Evolutionary conservation across 108 stramenopile genomes (phyloP).

Genomic region (Discostella stelligeroides): DNA sequence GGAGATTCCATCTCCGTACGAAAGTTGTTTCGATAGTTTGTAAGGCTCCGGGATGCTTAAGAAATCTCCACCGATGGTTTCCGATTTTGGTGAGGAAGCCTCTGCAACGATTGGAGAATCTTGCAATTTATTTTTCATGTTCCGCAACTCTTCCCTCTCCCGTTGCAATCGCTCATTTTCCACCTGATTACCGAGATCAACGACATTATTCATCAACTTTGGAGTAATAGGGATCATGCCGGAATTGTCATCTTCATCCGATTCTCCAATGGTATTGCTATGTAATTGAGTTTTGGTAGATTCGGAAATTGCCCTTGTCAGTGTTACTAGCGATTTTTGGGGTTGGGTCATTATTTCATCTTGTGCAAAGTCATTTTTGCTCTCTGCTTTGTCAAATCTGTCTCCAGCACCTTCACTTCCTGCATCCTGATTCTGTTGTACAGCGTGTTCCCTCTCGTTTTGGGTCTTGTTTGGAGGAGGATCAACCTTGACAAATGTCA

Average conservation of each 20-base stretch:
- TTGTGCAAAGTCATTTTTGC: not conserved
- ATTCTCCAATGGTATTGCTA: not conserved
- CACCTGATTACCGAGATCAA: conserved; percentile 1
- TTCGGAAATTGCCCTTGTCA: not conserved
- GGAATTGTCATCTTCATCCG: conserved; percentile 7
- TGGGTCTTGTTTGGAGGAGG: not conserved
- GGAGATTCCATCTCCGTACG: conserved; percentile 47
- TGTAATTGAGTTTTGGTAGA: conserved; percentile 2
- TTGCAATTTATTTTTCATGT: not conserved
- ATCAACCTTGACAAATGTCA: conserved; percentile 15
- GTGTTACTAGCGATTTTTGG: not conserved
- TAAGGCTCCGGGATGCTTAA: not conserved
- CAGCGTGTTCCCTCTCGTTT: not conserved
- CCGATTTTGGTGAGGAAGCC: not conserved
- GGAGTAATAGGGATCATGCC: not conserved
- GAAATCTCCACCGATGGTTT: not conserved
- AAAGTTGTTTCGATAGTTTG: not conserved
- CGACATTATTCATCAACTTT: not conserved
- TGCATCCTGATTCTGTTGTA: not conserved
- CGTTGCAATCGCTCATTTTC: not conserved
- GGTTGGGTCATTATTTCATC: conserved; percentile 14
- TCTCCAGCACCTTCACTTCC: conserved; percentile 1
- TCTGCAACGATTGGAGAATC: not conserved
- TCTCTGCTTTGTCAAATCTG: not conserved
- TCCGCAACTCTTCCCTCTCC: not conserved